Conservation (phyloP, 306 rosid genomes). For the Casuarina glauca region DNA sequence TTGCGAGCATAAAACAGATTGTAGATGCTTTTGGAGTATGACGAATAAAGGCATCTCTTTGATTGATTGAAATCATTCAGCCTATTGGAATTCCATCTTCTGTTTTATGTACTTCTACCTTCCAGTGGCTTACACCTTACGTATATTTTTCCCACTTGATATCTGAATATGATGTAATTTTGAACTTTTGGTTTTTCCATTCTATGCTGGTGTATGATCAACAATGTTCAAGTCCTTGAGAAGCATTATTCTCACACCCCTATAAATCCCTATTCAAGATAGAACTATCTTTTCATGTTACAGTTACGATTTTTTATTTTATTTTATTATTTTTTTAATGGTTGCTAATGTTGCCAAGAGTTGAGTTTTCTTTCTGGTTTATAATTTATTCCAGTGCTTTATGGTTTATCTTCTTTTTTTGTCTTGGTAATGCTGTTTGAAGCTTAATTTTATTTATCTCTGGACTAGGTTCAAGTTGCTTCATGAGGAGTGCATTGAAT, state of each 20-base stretch:
- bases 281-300: no score
- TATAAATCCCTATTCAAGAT: no score
- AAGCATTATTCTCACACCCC: no score
- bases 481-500: constrained; percentile 82
- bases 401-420: background rate
- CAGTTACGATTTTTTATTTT: background rate
- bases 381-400: constrained; percentile 3
- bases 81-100: background rate
- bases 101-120: background rate
- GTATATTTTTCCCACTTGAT: constrained; percentile 1
- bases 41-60: no score
- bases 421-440: constrained; percentile 7
- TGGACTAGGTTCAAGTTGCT: constrained; percentile 66
- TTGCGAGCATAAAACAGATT: no score
- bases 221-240: no score
- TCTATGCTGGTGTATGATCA: constrained; percentile 15
- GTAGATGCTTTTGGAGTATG: no score
- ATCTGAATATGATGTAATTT: background rate
- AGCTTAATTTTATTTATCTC: constrained; percentile 12
- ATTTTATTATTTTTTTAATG: background rate
- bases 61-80: no score
- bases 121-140: background rate
- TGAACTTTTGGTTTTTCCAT: constrained; percentile 2
- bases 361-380: constrained; percentile 8
- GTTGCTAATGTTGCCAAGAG: constrained; percentile 8